Evolutionary conservation across 1,284 basidiomycete genomes (phyloP).

Genomic region (Puccinia horiana): DNA sequence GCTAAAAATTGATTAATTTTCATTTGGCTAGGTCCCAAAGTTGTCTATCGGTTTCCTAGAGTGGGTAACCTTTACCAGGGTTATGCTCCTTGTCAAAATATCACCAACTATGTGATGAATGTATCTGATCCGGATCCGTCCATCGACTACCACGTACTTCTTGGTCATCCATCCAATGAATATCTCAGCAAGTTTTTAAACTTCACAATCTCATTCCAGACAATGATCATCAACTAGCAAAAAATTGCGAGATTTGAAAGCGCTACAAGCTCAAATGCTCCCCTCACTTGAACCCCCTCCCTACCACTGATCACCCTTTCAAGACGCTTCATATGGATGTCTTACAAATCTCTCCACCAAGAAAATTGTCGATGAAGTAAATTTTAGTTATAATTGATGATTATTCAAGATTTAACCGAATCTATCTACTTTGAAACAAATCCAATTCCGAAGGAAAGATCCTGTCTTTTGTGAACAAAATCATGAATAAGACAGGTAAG

Average conservation of each 20-base stretch:
- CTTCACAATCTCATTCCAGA: background rate
- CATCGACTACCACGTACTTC: background rate
- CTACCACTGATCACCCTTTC: background rate
- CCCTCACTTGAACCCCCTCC: background rate
- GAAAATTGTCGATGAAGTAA: background rate
- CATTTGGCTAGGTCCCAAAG: background rate
- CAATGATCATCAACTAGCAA: background rate
- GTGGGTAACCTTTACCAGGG: background rate
- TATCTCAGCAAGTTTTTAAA: background rate
- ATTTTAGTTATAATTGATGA: constrained; percentile 7
- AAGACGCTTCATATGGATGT: too few species aligned
- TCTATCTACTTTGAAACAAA: background rate
- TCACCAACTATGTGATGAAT: background rate
- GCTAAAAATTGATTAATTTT: background rate
- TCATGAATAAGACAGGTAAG: too few species aligned
- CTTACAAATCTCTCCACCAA: background rate
- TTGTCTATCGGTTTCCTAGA: background rate
- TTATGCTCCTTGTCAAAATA: too few species aligned
- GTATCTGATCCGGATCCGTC: background rate
- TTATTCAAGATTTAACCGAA: background rate
- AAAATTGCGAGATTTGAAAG: constrained; percentile 1
- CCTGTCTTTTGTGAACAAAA: background rate
- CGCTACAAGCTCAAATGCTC: background rate
- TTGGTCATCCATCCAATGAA: background rate
- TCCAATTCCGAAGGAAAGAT: too few species aligned